Base-by-base conservation (phyloP, 2,329 filamentous ascomycete species). In the Corniculantispora saksenae region DNA sequence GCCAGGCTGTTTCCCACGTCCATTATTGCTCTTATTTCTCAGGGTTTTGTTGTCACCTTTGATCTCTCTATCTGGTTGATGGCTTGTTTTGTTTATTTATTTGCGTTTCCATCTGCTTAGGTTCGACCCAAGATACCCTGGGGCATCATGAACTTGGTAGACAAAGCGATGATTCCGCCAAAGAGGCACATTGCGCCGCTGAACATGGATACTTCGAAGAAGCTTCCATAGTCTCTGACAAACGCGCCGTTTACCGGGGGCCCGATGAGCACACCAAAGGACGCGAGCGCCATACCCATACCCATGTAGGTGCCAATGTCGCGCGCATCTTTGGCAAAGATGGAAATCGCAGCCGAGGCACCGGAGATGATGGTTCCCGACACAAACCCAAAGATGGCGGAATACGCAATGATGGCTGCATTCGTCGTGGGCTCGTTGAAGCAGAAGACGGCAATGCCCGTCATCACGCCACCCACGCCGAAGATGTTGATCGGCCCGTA, bases 401-500 rank as follows among this genome's bases (percentile, higher is more conserved):
- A 65, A 60, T 72, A 77, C 4, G 73, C 74, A 9, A 78, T 65
- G 50, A 78, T 51, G 1, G 68, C 74, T 0, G 72, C 72, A 2
- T 67, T 72, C 6, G 61, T 70, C 13, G 23, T 27, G 17, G 50
- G 19, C 45, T 40, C 8, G 32, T 62, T 35, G 21, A 62, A 66
- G 40, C 55, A 63, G 21, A 66, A 66, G 27, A 60, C 45, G 32
- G 61, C 56, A 19, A 63, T 21, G n/a, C 61, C 65, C 27, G 59
- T 63, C 47, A 47, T 27, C 13, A 66, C 19, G 9, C 32, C 60
- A 1, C 60, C 89, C 21, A 87, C 75, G 55, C 94, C 85, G 78
- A 95, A 90, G 59, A 89, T 86, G 73, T 97, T 97, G 80, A 92
- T 96, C 4, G 92, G 86, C 0, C 93, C 93, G 3, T 93, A 74